Evolutionary conservation across 1,139 yeast genomes (phyloP), one percentile per base, ranked within the genome.

Genomic region (Magnusiomyces magnusii): DNA sequence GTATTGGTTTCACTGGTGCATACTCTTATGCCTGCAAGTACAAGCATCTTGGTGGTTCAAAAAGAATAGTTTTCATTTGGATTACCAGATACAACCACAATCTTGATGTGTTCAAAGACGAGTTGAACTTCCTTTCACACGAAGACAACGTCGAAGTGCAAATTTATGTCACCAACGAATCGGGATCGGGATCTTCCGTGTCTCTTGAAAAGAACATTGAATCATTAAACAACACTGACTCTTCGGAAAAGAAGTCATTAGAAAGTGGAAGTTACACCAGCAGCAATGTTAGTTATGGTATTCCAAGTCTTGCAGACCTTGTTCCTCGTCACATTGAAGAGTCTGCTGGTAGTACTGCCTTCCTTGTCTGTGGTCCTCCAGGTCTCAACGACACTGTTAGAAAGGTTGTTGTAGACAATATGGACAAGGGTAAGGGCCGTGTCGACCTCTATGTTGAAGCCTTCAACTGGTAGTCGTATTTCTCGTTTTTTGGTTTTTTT

Each of bases 1-100:
- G 90, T 58, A 85, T 83, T 63, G 93, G 92, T 67, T 75, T 86
- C 58, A 84, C 92, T 1, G 82, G 84, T 9, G 63, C 61, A 23
- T 65, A 70, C 69, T 60, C 69, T n/a, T 63, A 66, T 51, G 65
- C 66, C 13, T 62, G 65, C 53, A 57, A 59, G 36, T 54, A 66
- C 36, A 51, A 58, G 47, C n/a, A 59, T 52, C 42, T 15, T 7
- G 44, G 28, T 2, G 58, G 55, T 1, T 54, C 50, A 23, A 77
- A 80, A 57, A 61, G 64, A 9, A 64, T 81, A 51, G 75, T 76
- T 56, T 71, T 84, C 57, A 62, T 75, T 41, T 84, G 89, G 89
- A 76, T 80, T 2, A 73, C 81, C 1, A 74, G 81, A 60, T 81
- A 80, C 57, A 72, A 71, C 47, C 70, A 73, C 5, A 34, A 51